A percentile compares a stretch with the other conserved stretches of the same genome.
Conservation (phyloP, 176 grass and related monocot genomes). For the Olyra latifolia region DNA sequence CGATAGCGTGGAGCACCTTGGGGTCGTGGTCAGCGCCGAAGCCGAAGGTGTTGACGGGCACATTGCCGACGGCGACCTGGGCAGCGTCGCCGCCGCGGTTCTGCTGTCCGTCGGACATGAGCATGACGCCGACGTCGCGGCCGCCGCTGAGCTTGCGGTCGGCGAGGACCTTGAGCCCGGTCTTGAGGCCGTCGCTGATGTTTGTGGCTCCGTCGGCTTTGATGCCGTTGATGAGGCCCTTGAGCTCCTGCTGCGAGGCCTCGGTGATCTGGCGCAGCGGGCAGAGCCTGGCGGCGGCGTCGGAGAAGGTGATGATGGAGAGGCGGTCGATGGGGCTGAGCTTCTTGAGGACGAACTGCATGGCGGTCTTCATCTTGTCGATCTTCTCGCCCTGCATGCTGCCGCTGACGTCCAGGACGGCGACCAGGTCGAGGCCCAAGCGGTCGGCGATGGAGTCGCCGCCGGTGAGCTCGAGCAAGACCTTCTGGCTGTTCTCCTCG, state of each 20-base stretch:
- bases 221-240: conserved; percentile 17
- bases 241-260: not conserved
- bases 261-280: conserved; percentile 23
- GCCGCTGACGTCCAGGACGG: conserved; percentile 4
- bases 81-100: not conserved
- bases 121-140: conserved; percentile 14
- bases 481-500: not conserved
- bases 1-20: not conserved
- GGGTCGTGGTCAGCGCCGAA: not conserved
- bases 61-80: not conserved
- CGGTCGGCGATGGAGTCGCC: not conserved
- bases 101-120: conserved; percentile 1
- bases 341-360: conserved; percentile 20
- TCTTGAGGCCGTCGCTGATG: not conserved
- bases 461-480: conserved; percentile 33
- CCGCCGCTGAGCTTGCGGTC: not conserved
- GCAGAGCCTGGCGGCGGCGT: not conserved
- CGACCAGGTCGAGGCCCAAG: conserved; percentile 26
- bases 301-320: conserved; percentile 8
- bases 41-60: not conserved
- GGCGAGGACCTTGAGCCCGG: not conserved
- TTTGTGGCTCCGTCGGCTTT: not conserved
- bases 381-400: conserved; percentile 8
- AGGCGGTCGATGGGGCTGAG: conserved; percentile 27
- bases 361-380: not conserved